Evolutionary conservation across 2,329 filamentous ascomycete genomes (phyloP).

Genomic region (Achaetomium macrosporum): DNA sequence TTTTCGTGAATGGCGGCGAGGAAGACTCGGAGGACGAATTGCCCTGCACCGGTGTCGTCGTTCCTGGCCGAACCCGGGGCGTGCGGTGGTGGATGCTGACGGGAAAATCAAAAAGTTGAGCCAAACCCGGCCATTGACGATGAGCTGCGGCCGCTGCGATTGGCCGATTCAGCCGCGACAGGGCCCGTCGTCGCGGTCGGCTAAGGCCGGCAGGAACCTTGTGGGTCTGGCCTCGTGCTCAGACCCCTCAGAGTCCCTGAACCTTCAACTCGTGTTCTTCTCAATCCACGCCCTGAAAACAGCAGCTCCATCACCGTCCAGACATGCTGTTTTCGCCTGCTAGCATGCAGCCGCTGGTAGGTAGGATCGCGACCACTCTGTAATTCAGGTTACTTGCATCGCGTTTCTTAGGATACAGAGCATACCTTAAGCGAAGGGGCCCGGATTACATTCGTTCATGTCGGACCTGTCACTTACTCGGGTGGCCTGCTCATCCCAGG

Average conservation of each 20-base stretch:
- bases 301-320: no score
- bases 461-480: no score
- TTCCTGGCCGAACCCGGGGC: constrained; percentile 5
- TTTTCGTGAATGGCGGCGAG: neutral
- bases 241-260: neutral
- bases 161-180: neutral
- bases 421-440: no score
- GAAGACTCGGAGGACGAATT: neutral
- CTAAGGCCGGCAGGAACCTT: neutral
- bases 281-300: neutral
- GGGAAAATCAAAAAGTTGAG: constrained; percentile 11
- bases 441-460: no score
- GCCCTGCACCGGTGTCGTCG: neutral
- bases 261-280: neutral
- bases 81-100: neutral
- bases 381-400: no score
- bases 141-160: constrained; percentile 2
- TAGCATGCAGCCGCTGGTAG: no score
- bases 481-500: no score
- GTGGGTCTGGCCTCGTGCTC: neutral
- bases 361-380: no score
- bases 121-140: constrained; percentile 6
- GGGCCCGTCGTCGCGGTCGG: neutral
- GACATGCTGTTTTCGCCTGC: no score
- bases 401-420: no score